Conservation (phyloP, 2,329 filamentous ascomycete species). For the Microdochium nivale region DNA sequence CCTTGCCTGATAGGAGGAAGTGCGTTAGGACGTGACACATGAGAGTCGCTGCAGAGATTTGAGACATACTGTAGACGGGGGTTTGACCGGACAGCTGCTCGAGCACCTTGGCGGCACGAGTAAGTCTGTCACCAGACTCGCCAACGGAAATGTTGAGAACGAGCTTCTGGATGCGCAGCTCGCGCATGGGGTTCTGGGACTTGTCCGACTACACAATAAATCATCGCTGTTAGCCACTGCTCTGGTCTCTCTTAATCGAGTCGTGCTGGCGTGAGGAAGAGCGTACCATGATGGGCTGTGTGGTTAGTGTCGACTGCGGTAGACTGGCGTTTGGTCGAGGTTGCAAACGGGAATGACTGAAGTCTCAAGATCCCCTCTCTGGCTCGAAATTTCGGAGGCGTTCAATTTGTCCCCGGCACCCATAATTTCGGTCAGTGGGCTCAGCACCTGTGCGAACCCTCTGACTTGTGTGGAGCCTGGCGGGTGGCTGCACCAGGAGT, state of each 20-base stretch:
- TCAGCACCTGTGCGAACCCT: not conserved
- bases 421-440: not conserved
- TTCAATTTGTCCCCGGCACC: conserved; percentile 1
- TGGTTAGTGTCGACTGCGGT: conserved; percentile 15
- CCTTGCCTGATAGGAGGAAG: conserved; percentile 65
- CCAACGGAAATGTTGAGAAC: conserved; percentile 83
- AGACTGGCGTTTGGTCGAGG: conserved; percentile 4
- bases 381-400: conserved; percentile 7
- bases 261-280: not conserved
- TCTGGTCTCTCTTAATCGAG: conserved; percentile 25
- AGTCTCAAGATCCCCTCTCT: conserved; percentile 1
- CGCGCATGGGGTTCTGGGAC: conserved; percentile 96
- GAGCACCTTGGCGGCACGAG: conserved; percentile 98
- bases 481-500: not conserved
- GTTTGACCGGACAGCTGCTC: conserved; percentile 99
- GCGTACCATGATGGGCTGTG: conserved; percentile 29
- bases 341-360: conserved; percentile 5
- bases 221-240: conserved; percentile 25
- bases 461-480: not conserved
- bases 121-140: conserved; percentile 99
- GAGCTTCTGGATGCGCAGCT: conserved; percentile 76
- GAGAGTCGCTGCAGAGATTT: conserved; percentile 5
- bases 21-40: not conserved
- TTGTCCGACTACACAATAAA: conserved; percentile 61
- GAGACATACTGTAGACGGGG: conserved; percentile 87